A percentile compares a stretch with the other conserved stretches of the same genome.
Conservation (phyloP, 2,329 filamentous ascomycete genomes). For the Penicillium sp. region DNA sequence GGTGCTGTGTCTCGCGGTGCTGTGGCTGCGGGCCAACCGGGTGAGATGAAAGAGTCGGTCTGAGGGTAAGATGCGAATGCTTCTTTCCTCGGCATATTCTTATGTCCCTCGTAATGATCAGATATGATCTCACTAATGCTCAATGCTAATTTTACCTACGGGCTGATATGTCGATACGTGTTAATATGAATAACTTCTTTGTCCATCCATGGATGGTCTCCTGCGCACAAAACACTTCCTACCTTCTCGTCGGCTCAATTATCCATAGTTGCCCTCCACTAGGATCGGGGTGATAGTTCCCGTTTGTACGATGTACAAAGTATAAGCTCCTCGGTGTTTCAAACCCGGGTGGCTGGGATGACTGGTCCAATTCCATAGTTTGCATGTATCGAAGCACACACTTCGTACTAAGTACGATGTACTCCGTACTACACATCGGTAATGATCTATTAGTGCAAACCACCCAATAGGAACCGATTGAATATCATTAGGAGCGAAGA, state of each 20-base stretch:
- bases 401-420: too few species aligned
- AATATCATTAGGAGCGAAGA: conserved; percentile 18
- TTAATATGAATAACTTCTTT: conserved; percentile 5
- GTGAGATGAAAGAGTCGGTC: conserved; percentile 13
- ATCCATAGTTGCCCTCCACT: too few species aligned
- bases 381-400: too few species aligned
- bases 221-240: not conserved
- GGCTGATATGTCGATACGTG: not conserved
- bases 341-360: too few species aligned
- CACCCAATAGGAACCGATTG: not conserved
- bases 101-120: not conserved
- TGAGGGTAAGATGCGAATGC: not conserved
- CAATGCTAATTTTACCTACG: conserved; percentile 1
- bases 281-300: too few species aligned
- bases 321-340: too few species aligned
- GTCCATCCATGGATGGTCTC: not conserved
- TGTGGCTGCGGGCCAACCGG: not conserved
- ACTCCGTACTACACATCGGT: too few species aligned
- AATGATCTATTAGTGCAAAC: not conserved
- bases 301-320: too few species aligned
- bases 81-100: not conserved
- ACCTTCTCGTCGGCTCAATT: not conserved
- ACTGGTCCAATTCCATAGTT: too few species aligned
- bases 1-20: not conserved
- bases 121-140: not conserved